Percentiles rank a stretch among this genome's conserved stretches.
These are phyloP conservation scores for Cudoniella acicularis DNA, from an alignment of 495 filamentous ascomycete species.

Conservation along the genomic window DNA sequence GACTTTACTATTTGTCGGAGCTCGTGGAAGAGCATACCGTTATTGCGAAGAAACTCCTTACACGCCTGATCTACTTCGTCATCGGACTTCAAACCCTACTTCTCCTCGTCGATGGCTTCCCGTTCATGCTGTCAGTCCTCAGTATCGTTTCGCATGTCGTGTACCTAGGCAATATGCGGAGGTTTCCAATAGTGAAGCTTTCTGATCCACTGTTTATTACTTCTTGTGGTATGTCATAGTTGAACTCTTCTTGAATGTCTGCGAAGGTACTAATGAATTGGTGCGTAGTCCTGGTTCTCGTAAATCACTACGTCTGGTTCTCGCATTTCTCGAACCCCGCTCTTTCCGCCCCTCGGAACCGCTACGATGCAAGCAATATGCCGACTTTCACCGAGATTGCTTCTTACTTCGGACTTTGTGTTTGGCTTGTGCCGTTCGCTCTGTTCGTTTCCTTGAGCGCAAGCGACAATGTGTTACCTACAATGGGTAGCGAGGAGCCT, in stretches of 20 bases:
- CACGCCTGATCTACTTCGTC: slow-evolving; percentile 78
- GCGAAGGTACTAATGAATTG: neutral
- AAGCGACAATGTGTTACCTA: slow-evolving; percentile 90
- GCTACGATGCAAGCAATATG: slow-evolving; percentile 45
- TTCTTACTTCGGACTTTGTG: slow-evolving; percentile 91
- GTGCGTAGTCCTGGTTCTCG: slow-evolving; percentile 63
- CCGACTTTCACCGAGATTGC: slow-evolving; percentile 93
- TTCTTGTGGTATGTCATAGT: slow-evolving; percentile 71
- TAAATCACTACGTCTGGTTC: slow-evolving; percentile 99
- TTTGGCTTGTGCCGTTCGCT: slow-evolving; percentile 95
- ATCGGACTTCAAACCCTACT: slow-evolving; percentile 73
- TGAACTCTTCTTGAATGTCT: neutral
- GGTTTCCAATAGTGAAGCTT: slow-evolving; percentile 85
- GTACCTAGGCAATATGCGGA: slow-evolving; percentile 84
- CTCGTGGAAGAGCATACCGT: slow-evolving; percentile 98
- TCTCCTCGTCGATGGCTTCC: slow-evolving; percentile 78
- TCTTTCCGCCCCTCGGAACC: slow-evolving; percentile 38
- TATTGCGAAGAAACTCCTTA: slow-evolving; percentile 74
- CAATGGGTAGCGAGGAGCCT: slow-evolving; percentile 57
- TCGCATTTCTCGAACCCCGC: slow-evolving; percentile 73
- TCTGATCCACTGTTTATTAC: slow-evolving; percentile 83
- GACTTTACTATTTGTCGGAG: slow-evolving; percentile 97
- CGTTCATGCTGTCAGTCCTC: slow-evolving; percentile 65
- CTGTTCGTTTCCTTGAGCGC: slow-evolving; percentile 92
- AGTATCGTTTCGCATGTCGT: slow-evolving; percentile 79